These are phyloP conservation scores for Ilex paraguariensis DNA, from an alignment of 305 asterid species.

Conservation along the genomic window DNA sequence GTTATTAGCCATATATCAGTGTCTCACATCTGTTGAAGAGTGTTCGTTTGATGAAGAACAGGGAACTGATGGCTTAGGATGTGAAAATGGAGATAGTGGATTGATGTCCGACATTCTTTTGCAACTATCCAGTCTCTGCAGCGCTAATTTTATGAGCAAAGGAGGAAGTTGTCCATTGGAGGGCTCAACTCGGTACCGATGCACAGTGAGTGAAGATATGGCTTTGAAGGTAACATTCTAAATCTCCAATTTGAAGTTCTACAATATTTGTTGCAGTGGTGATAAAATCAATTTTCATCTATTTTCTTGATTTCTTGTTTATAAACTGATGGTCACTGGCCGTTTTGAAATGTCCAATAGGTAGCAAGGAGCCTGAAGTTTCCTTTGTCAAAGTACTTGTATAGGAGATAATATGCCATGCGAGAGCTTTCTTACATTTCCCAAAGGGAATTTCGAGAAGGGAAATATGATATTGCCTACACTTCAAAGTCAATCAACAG, in stretches of 20 bases:
- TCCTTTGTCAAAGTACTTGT: constrained; percentile 81
- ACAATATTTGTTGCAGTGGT: too few relatives aligned
- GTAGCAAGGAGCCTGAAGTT: constrained; percentile 82
- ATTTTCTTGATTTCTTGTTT: background rate
- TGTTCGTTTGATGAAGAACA: constrained; percentile 48
- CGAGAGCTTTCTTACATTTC: constrained; percentile 3
- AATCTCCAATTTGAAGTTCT: background rate
- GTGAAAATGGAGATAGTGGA: constrained; percentile 36
- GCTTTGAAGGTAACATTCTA: constrained; percentile 59
- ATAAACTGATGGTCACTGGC: constrained; percentile 14
- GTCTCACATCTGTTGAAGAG: constrained; percentile 73
- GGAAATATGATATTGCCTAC: background rate
- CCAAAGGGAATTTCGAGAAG: background rate
- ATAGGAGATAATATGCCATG: constrained; percentile 38
- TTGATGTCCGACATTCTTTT: constrained; percentile 70
- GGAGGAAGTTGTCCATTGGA: constrained; percentile 91
- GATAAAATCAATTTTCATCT: too few relatives aligned
- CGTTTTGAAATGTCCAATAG: constrained; percentile 37
- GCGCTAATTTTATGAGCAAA: constrained; percentile 79
- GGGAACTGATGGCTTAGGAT: constrained; percentile 29
- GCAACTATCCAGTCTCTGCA: constrained; percentile 87
- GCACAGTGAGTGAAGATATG: constrained; percentile 69
- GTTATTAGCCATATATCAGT: constrained; percentile 73
- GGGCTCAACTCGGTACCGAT: constrained; percentile 82
- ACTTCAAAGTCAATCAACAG: background rate